Conservation (phyloP, 345 rosid genomes). For the Aquilaria yunnanensis region DNA sequence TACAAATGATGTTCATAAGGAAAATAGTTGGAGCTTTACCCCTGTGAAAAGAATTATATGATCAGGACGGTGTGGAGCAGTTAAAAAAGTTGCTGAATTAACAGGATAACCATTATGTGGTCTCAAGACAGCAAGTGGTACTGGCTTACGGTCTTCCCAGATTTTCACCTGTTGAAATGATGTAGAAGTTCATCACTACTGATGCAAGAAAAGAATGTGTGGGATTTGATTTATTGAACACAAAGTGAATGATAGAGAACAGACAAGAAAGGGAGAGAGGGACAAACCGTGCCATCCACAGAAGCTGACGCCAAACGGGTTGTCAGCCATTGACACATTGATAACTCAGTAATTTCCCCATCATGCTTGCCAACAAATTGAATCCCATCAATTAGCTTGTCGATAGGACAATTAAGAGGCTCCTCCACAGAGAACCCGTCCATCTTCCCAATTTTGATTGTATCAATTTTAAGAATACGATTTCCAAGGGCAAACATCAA, state of each 20-base stretch:
- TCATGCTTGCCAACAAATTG: slow-evolving; percentile 62
- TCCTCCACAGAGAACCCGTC: slow-evolving; percentile 40
- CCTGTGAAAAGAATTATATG: slow-evolving; percentile 54
- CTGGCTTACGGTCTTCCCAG: slow-evolving; percentile 53
- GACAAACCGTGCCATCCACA: slow-evolving; percentile 52
- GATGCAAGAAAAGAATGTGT: not conserved
- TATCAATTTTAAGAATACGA: slow-evolving; percentile 42
- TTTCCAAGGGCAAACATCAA: slow-evolving; percentile 55
- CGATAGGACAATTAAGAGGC: slow-evolving; percentile 44
- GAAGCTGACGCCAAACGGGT: slow-evolving; percentile 61
- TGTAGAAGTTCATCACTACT: slow-evolving; percentile 1
- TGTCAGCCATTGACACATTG: slow-evolving; percentile 67
- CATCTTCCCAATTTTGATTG: slow-evolving; percentile 42
- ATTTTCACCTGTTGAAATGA: slow-evolving; percentile 43
- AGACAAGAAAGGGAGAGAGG: not conserved
- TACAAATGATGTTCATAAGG: not conserved
- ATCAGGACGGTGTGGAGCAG: slow-evolving; percentile 45
- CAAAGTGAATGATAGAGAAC: not conserved
- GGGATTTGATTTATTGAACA: not conserved
- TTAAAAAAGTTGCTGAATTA: slow-evolving; percentile 43
- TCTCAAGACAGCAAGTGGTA: slow-evolving; percentile 42
- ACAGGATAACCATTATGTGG: slow-evolving; percentile 55
- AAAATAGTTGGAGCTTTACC: slow-evolving; percentile 23
- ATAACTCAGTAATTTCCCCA: slow-evolving; percentile 43
- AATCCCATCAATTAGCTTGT: slow-evolving; percentile 48